Percentiles rank a stretch among this genome's conserved stretches.
Conservation (phyloP, 2,329 filamentous ascomycete species). For the Arthroderma sp. region DNA sequence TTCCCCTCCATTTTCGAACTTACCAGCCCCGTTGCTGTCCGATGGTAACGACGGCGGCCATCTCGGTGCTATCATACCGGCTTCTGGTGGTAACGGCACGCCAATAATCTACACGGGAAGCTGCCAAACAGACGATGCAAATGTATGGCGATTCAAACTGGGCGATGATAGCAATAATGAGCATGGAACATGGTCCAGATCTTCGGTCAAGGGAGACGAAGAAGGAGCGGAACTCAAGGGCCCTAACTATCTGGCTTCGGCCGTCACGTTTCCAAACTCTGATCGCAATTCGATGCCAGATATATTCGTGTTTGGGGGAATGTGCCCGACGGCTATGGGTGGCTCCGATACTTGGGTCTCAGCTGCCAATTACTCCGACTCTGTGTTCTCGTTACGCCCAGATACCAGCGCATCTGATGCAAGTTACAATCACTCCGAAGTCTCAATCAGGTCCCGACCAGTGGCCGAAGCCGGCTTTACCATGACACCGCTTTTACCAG, state of each 20-base stretch:
- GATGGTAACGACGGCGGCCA: slow-evolving; percentile 18
- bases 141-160: slow-evolving; percentile 39
- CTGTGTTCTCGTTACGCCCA: slow-evolving; percentile 51
- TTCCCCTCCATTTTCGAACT: slow-evolving; percentile 25
- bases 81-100: slow-evolving; percentile 52
- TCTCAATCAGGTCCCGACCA: slow-evolving; percentile 47
- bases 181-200: slow-evolving; percentile 44
- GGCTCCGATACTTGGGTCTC: slow-evolving; percentile 48
- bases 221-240: slow-evolving; percentile 26
- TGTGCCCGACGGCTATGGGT: slow-evolving; percentile 53
- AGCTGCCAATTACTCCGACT: slow-evolving; percentile 63
- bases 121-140: slow-evolving; percentile 34
- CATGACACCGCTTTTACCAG: slow-evolving; percentile 58
- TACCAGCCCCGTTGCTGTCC: slow-evolving; percentile 44
- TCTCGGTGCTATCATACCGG: slow-evolving; percentile 50
- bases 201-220: slow-evolving; percentile 20
- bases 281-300: slow-evolving; percentile 30
- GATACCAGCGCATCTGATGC: slow-evolving; percentile 9
- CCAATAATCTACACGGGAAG: slow-evolving; percentile 63
- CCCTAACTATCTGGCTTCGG: slow-evolving; percentile 45
- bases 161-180: slow-evolving; percentile 28
- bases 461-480: slow-evolving; percentile 78
- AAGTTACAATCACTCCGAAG: slow-evolving; percentile 23
- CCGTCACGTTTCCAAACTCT: slow-evolving; percentile 55
- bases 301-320: slow-evolving; percentile 73